Evolutionary conservation across 2,329 filamentous ascomycete species (phyloP), one percentile per base, ranked within the genome.

Genomic region (Monosporascus cannonballus): DNA sequence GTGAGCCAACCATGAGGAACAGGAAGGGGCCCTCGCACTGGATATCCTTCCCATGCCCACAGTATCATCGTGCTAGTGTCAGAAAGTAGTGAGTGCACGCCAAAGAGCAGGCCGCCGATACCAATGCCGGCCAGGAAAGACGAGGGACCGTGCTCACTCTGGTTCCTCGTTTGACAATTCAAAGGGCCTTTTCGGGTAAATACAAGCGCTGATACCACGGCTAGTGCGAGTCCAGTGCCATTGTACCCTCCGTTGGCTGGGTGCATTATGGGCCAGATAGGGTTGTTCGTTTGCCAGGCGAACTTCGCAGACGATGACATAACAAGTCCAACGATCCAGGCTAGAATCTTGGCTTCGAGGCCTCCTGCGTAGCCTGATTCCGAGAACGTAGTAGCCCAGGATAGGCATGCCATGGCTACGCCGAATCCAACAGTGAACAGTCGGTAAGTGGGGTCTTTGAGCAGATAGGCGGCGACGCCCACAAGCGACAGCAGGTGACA

Each of bases 31-130:
- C 94, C 94, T 48, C 88, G 84, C 41, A 97, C 83, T 15, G 94
- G 94, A 64, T 89, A 99, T 6, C 94, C 94, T 62, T 96, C 91
- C 94, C 94, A 99, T 3, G 90, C 90, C 94, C 94, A 99, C 17
- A 92, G 79, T 53, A 97, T 96, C 91, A 99, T 97, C 51, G 94
- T 99, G 74, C 94, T 97, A 0, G 92, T 96, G 68, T 99, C 94
- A 0, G 94, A 96, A 11, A 99, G 80, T 9, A 99, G 77, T 1
- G 92, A 96, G 68, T 97, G 94, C 65, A 97, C 78, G 5, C 82
- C 89, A 64, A 99, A 99, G 65, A 96, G 79, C 7, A 96, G 71
- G 30, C 91, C 93, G 24, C 83, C 91, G 51, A 97, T 71, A 54
- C 94, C 90, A 48, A 94, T 71, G 9, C 85, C 88, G 30, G 90